phyloP scores from a whole-genome alignment of 75 land plant genomes.

The Azolla pinnata region DNA sequence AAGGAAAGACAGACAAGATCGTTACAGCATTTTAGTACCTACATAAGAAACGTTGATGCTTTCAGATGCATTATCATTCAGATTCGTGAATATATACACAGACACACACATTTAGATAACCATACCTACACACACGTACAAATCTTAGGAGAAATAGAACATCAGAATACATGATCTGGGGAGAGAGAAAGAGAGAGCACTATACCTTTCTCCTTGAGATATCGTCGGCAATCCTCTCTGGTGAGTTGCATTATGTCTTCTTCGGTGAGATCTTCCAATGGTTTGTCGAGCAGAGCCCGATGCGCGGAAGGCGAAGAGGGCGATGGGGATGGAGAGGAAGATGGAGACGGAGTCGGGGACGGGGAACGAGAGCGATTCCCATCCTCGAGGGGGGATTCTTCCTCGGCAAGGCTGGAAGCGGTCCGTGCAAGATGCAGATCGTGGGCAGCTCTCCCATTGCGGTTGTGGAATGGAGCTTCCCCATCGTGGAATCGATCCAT shows the following conservation, averaged over 20 bases:
- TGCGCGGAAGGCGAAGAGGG: slow-evolving; percentile 1
- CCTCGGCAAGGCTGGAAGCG: no score
- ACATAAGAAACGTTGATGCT: no score
- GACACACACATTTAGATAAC: not conserved
- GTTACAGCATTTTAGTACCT: no score
- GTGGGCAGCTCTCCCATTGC: no score
- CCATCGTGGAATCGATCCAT: no score
- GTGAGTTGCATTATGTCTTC: slow-evolving; percentile 83
- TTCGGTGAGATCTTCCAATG: slow-evolving; percentile 67
- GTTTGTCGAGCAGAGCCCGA: slow-evolving; percentile 38
- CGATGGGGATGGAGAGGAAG: slow-evolving; percentile 13
- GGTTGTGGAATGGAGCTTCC: no score
- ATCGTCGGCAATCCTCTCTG: slow-evolving; percentile 85
- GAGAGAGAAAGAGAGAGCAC: not conserved
- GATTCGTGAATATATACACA: not conserved
- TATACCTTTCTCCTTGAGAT: slow-evolving; percentile 61
- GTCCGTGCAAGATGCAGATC: no score
- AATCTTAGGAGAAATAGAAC: not conserved
- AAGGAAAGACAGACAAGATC: no score
- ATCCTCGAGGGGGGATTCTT: no score
- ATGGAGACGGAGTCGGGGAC: slow-evolving; percentile 11
- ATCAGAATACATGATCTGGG: not conserved
- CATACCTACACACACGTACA: not conserved
- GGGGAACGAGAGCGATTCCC: no score
- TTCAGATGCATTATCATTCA: no score